These are phyloP conservation scores for Penicillium sp. DNA, from an alignment of 2,329 filamentous ascomycete genomes.

Conservation along the genomic window DNA sequence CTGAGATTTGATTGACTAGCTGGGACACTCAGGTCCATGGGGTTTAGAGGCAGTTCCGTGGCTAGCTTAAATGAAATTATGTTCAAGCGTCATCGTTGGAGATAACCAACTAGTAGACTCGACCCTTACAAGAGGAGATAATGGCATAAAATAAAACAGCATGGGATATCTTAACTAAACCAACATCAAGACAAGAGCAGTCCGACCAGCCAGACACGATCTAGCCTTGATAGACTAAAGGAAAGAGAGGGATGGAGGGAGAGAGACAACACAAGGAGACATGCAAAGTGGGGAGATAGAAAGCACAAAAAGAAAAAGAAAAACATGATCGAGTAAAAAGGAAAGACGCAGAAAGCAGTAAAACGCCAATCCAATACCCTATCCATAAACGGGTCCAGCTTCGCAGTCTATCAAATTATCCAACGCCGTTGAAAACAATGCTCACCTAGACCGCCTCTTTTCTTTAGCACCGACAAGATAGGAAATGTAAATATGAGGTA, in stretches of 20 bases:
- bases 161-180: slow-evolving; percentile 28
- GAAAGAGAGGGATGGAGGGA: slow-evolving; percentile 5
- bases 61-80: too few relatives aligned
- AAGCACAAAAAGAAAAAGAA: slow-evolving; percentile 1
- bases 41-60: too few relatives aligned
- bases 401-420: slow-evolving; percentile 3
- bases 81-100: too few relatives aligned
- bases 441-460: background rate
- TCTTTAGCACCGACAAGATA: slow-evolving; percentile 3
- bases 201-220: slow-evolving; percentile 7
- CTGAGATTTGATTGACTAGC: too few relatives aligned
- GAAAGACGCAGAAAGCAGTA: background rate
- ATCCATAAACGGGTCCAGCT: background rate
- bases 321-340: background rate
- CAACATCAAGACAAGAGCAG: slow-evolving; percentile 7
- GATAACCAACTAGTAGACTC: too few relatives aligned
- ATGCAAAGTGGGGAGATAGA: background rate
- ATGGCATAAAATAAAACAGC: slow-evolving; percentile 13
- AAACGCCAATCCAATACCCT: background rate
- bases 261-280: slow-evolving; percentile 1
- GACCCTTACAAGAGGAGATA: background rate
- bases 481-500: slow-evolving; percentile 15
- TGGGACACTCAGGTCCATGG: too few relatives aligned
- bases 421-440: slow-evolving; percentile 11
- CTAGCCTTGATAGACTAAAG: slow-evolving; percentile 3